phyloP scores from a whole-genome alignment of 1,284 basidiomycete genomes.

The Inonotus hispidus region DNA sequence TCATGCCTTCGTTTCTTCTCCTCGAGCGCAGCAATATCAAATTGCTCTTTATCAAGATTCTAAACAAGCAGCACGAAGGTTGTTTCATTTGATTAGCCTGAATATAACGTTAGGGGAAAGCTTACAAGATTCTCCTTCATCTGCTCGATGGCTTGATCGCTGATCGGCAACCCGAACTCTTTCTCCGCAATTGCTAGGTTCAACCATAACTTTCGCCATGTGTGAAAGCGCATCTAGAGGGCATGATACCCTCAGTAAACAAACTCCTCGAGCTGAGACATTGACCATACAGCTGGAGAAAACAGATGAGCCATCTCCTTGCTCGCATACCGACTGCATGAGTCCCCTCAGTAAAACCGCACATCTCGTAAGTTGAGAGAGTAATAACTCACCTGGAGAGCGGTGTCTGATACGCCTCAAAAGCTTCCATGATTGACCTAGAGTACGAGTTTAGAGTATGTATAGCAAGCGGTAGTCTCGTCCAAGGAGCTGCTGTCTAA shows the following conservation, averaged over 20 bases:
- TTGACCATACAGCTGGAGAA: slow-evolving; percentile 69
- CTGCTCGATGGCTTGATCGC: slow-evolving; percentile 88
- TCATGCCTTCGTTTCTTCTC: slow-evolving; percentile 99
- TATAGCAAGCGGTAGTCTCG: no score
- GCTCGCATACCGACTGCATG: slow-evolving; percentile 89
- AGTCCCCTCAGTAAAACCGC: slow-evolving; percentile 18
- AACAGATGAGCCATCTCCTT: slow-evolving; percentile 98
- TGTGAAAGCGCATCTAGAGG: slow-evolving; percentile 84
- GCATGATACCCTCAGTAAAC: not conserved
- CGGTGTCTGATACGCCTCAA: slow-evolving; percentile 70
- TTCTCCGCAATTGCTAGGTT: slow-evolving; percentile 96
- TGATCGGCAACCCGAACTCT: slow-evolving; percentile 87
- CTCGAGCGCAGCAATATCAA: slow-evolving; percentile 87
- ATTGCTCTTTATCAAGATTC: slow-evolving; percentile 86
- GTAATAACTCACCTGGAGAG: slow-evolving; percentile 52
- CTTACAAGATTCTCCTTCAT: slow-evolving; percentile 89
- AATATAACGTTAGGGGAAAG: slow-evolving; percentile 8
- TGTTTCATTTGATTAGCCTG: not conserved
- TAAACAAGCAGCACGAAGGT: slow-evolving; percentile 28
- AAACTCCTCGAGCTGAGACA: not conserved
- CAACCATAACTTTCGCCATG: slow-evolving; percentile 97
- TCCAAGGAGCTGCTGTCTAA: no score
- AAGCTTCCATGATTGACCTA: slow-evolving; percentile 46
- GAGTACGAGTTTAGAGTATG: not conserved
- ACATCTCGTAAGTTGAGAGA: not conserved